Evolutionary conservation across 371 early-diverging fungal species (phyloP), one percentile per base, ranked within the genome.

Genomic region (Saksenaea vasiformis): DNA sequence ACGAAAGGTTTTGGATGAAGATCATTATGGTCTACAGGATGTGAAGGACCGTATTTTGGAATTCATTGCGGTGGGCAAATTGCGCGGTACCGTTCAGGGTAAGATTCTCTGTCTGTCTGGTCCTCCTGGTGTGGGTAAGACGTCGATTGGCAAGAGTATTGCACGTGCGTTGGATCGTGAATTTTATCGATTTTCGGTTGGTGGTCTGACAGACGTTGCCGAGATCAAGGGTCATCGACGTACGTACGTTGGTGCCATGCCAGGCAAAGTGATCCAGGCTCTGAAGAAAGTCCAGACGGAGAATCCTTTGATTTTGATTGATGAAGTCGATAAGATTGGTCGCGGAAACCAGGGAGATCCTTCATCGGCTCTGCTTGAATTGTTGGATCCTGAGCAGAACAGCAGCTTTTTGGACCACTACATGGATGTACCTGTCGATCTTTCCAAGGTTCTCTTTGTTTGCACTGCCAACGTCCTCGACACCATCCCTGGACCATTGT

Each of bases 161-260:
- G 97, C 98, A 1, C 90, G 95, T 28, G 94, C 99, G 3, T 78
- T 98, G 35, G 91, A 90, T 58, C 89, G 99, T 19, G 94, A 95
- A 71, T 98, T 97, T 68, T 98, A 89, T 78, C 85, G 99, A 35
- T 97, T 98, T 78, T 91, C 93, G 62, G 98, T 98, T 8, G 99
- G 99, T 58, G 99, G 99, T 5, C 73, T 98, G 68, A 92, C 93
- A 0, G 99, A 98, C 70, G 98, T 97, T 10, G 96, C 97, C 27
- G 99, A 98, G 72, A 95, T 98, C 76, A 98, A 98, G 85, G 99
- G 98, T 11, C 99, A 98, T 78, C 89, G 99, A 31, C 85, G 99
- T 58, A 98, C 99, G 3, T 98, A 98, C 73, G 97, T 98, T 17
- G 99, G 99, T 56, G 98, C 98, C 7, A 98, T 98, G 99, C 99